A percentile compares a stretch with the other conserved stretches of the same genome.
Evolutionary conservation across 2,329 filamentous ascomycete species (phyloP).

Genomic region (Fusarium sp.): DNA sequence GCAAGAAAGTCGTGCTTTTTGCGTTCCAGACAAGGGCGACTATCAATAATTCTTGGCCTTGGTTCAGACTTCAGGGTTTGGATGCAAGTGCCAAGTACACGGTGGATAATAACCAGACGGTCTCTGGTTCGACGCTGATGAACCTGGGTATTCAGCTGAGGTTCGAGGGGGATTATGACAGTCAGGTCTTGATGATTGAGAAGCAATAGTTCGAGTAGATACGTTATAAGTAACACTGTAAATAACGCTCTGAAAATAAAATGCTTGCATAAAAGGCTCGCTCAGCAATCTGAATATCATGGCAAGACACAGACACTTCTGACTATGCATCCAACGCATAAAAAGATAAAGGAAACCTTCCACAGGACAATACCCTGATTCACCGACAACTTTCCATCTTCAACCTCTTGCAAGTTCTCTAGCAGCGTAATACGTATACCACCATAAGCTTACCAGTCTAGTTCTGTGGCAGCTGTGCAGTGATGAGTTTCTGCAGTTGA

Average conservation of each 20-base stretch:
- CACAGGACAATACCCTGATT: rapidly evolving
- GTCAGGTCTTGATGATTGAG: slow-evolving; percentile 64
- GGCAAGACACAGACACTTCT: rapidly evolving
- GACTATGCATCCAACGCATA: background rate
- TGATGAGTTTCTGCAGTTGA: slow-evolving; percentile 42
- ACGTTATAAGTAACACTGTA: rapidly evolving
- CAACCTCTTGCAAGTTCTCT: rapidly evolving
- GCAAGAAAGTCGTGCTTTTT: slow-evolving; percentile 62
- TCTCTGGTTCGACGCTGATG: slow-evolving; percentile 69
- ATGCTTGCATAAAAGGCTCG: background rate
- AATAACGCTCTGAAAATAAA: background rate
- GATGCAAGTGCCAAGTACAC: slow-evolving; percentile 64
- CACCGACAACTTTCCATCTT: background rate
- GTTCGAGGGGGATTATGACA: slow-evolving; percentile 65
- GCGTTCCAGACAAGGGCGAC: slow-evolving; percentile 65
- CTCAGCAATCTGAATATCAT: too few relatives aligned
- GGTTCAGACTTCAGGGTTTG: slow-evolving; percentile 64
- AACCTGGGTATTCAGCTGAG: slow-evolving; percentile 66
- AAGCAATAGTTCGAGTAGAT: slow-evolving; percentile 37
- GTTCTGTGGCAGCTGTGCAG: slow-evolving; percentile 8
- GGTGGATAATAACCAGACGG: slow-evolving; percentile 60
- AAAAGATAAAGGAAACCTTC: rapidly evolving
- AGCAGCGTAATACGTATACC: rapidly evolving
- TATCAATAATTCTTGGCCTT: slow-evolving; percentile 62
- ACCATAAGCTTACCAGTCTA: background rate